Conservation (phyloP, 1,284 basidiomycete genomes). For the Cutaneotrichosporon daszewskae region DNA sequence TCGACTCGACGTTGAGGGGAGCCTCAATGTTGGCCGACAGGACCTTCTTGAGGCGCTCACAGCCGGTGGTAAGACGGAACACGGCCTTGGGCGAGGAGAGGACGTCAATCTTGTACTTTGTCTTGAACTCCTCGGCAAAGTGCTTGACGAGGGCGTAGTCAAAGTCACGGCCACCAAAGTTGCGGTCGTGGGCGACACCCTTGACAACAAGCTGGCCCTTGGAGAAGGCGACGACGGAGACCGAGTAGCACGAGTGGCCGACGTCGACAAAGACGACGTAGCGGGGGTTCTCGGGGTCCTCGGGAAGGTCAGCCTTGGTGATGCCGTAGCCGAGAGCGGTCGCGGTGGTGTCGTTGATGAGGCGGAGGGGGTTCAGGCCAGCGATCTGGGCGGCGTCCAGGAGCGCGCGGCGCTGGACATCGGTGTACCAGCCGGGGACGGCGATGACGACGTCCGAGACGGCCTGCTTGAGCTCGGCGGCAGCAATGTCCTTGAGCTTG, state of each 20-base stretch:
- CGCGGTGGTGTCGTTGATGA: constrained; percentile 92
- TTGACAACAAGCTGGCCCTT: constrained; percentile 85
- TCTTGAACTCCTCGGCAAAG: constrained; percentile 83
- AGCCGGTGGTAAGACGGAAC: constrained; percentile 78
- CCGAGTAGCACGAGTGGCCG: constrained; percentile 82
- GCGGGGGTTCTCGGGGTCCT: constrained; percentile 66
- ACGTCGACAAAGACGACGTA: constrained; percentile 88
- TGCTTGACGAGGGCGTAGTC: constrained; percentile 79
- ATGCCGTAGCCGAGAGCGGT: constrained; percentile 91
- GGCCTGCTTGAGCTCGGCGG: constrained; percentile 71
- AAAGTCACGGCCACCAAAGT: constrained; percentile 89
- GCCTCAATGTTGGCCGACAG: constrained; percentile 78
- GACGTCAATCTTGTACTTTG: constrained; percentile 93
- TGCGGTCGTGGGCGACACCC: constrained; percentile 76
- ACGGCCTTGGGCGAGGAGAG: constrained; percentile 78
- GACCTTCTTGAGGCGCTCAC: constrained; percentile 68
- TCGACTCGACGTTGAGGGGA: constrained; percentile 81
- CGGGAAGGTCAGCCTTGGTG: constrained; percentile 87
- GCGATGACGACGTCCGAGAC: constrained; percentile 89
- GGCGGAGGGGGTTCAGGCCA: constrained; percentile 76
- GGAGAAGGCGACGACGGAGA: constrained; percentile 79
- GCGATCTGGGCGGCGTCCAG: constrained; percentile 83
- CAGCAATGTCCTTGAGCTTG: constrained; percentile 78
- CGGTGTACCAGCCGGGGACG: constrained; percentile 91
- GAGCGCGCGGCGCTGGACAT: constrained; percentile 78